These are phyloP conservation scores for Neonectria magnoliae DNA, from an alignment of 2,329 filamentous ascomycete species.

Conservation along the genomic window DNA sequence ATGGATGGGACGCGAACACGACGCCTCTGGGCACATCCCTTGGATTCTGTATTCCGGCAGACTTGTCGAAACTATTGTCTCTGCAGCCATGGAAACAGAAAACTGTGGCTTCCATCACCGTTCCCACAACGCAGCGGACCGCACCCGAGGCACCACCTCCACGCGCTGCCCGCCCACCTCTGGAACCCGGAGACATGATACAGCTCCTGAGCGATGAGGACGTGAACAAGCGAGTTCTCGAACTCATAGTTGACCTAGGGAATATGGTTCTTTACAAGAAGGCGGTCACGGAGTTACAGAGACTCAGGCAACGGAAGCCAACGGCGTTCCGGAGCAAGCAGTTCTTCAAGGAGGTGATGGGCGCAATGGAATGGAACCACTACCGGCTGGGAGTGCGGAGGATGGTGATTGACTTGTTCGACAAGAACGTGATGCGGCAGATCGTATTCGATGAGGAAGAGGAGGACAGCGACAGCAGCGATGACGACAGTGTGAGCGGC, in stretches of 20 bases:
- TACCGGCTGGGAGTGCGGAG: slow-evolving; percentile 88
- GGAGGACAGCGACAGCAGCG: slow-evolving; percentile 72
- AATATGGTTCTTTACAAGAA: slow-evolving; percentile 94
- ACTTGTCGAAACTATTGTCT: slow-evolving; percentile 82
- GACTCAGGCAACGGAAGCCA: slow-evolving; percentile 80
- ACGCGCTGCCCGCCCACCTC: slow-evolving; percentile 53
- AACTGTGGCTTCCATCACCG: slow-evolving; percentile 56
- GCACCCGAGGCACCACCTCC: slow-evolving; percentile 56
- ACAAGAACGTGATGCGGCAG: slow-evolving; percentile 84
- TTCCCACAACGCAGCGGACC: slow-evolving; percentile 65
- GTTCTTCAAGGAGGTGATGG: slow-evolving; percentile 87
- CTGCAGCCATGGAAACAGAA: slow-evolving; percentile 69
- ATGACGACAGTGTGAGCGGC: slow-evolving; percentile 56
- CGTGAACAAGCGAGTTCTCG: slow-evolving; percentile 82
- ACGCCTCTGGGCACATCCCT: slow-evolving; percentile 84
- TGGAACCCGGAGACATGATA: slow-evolving; percentile 54
- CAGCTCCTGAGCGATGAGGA: slow-evolving; percentile 66
- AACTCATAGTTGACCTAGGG: slow-evolving; percentile 86
- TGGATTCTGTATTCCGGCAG: slow-evolving; percentile 85
- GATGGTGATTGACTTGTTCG: slow-evolving; percentile 93
- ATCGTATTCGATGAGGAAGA: slow-evolving; percentile 76
- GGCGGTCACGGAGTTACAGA: slow-evolving; percentile 81
- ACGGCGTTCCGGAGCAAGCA: slow-evolving; percentile 78
- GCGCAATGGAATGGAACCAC: slow-evolving; percentile 86
- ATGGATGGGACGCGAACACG: slow-evolving; percentile 93